Evolutionary conservation across 345 rosid genomes (phyloP), one percentile per base, ranked within the genome.

Genomic region (Clarkia xantiana): DNA sequence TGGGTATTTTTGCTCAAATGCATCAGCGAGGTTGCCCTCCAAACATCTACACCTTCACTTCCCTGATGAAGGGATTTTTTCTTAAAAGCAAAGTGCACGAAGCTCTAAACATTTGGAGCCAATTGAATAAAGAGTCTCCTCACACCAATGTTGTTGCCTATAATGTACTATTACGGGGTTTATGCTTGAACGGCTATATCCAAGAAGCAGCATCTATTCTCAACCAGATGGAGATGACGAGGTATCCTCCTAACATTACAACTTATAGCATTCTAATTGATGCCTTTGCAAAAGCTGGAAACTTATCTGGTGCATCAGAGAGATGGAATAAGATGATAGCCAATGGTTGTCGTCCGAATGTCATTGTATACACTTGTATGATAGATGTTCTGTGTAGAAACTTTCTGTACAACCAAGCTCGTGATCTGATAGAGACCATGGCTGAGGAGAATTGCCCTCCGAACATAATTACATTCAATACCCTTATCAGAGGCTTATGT

Each of bases 261-360:
- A 80, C 94, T 2, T 85, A 89, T 56, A 70, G 82, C 58, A 63
- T 80, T 59, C 79, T 85, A 25, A 72, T 89, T 40, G 73, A 75
- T 56, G 95, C 90, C 29, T 89, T 76, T 57, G 73, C 94, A 52
- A 85, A 80, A 73, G 58, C 65, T 0, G 83, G 83, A 49, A 69
- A 74, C 65, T 65, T 80, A 18, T 53, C 19, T 18, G 81, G 74
- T 19, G 90, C 90, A 43, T 82, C 85, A 12, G 70, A 76, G 60
- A 66, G 54, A 43, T 89, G 97, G 97, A 85, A 89, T 59, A 75
- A 56, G 79, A 89, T 89, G 97, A 69, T 82, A 49, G 51, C 63
- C 9, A 55, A 45, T 52, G 81, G 95, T 56, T 82, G 83, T 64
- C 58, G n/a, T 59, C 95, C 95, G 23, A 86, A 86, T 53, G 79